Conservation (phyloP, 2,329 filamentous ascomycete genomes). For the Penicillium sp. region DNA sequence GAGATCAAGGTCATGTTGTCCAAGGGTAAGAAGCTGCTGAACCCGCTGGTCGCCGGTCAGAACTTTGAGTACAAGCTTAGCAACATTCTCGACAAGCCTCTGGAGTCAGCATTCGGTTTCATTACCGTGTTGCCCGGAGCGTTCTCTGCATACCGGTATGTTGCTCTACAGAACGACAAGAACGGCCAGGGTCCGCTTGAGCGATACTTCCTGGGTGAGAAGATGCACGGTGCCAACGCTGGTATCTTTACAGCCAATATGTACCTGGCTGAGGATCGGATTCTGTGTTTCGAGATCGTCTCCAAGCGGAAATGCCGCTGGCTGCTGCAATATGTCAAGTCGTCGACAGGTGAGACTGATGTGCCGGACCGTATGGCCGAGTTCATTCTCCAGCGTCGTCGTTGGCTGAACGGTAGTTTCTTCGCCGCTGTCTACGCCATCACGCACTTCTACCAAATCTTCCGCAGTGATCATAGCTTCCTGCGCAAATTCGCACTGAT, state of each 20-base stretch:
- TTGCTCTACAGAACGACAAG: slow-evolving; percentile 95
- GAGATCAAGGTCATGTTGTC: slow-evolving; percentile 98
- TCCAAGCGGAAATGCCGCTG: slow-evolving; percentile 96
- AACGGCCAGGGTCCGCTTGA: slow-evolving; percentile 86
- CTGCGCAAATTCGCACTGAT: slow-evolving; percentile 85
- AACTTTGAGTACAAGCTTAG: slow-evolving; percentile 99
- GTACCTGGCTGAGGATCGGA: slow-evolving; percentile 51
- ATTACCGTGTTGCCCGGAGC: slow-evolving; percentile 95
- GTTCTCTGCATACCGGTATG: slow-evolving; percentile 95
- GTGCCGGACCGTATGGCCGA: slow-evolving; percentile 92
- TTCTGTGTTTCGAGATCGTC: slow-evolving; percentile 69
- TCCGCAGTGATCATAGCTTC: slow-evolving; percentile 84
- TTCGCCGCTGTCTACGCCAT: slow-evolving; percentile 95
- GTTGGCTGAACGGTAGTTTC: slow-evolving; percentile 98
- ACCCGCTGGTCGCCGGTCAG: slow-evolving; percentile 90
- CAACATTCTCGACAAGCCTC: slow-evolving; percentile 95
- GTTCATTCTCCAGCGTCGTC: slow-evolving; percentile 88
- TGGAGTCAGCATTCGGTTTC: slow-evolving; percentile 96
- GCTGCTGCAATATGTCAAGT: slow-evolving; percentile 98
- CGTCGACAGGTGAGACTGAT: slow-evolving; percentile 92
- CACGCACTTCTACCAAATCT: slow-evolving; percentile 93
- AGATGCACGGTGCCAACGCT: slow-evolving; percentile 85
- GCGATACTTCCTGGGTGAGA: slow-evolving; percentile 96
- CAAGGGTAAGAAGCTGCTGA: slow-evolving; percentile 79
- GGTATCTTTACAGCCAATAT: slow-evolving; percentile 94